A percentile compares a stretch with the other conserved stretches of the same genome.
phyloP scores from a whole-genome alignment of 345 rosid genomes.

The Murraya koenigii region DNA sequence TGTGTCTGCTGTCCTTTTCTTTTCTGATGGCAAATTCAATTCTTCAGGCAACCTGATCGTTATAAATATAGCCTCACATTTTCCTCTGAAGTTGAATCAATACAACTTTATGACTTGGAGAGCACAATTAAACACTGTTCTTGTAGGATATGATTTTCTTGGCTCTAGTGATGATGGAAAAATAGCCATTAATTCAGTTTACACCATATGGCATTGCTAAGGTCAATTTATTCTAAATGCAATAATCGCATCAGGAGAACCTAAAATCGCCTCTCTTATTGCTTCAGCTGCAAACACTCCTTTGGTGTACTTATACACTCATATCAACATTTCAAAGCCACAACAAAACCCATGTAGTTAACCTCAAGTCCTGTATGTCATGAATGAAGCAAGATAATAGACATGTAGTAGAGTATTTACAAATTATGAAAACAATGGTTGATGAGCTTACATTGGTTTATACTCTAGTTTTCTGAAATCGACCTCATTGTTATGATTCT shows the following conservation, averaged over 20 bases:
- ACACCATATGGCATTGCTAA: not conserved
- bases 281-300: not conserved
- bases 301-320: not conserved
- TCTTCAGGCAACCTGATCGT: not conserved
- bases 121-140: not conserved
- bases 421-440: not conserved
- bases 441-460: not conserved
- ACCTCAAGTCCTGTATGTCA: not conserved
- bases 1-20: no score
- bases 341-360: not conserved
- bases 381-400: no score
- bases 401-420: not conserved
- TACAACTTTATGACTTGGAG: not conserved
- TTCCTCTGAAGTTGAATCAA: not conserved
- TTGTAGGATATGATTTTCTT: not conserved
- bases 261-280: no score
- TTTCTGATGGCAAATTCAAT: no score
- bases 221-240: not conserved
- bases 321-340: not conserved
- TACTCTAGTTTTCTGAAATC: not conserved
- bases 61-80: not conserved
- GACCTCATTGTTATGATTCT: not conserved
- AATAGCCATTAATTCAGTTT: no score
- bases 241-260: not conserved
- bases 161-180: not conserved